A percentile compares a stretch with the other conserved stretches of the same genome.
These are phyloP conservation scores for Botrytis hyacinthi DNA, from an alignment of 2,329 filamentous ascomycete species.

Conservation along the genomic window DNA sequence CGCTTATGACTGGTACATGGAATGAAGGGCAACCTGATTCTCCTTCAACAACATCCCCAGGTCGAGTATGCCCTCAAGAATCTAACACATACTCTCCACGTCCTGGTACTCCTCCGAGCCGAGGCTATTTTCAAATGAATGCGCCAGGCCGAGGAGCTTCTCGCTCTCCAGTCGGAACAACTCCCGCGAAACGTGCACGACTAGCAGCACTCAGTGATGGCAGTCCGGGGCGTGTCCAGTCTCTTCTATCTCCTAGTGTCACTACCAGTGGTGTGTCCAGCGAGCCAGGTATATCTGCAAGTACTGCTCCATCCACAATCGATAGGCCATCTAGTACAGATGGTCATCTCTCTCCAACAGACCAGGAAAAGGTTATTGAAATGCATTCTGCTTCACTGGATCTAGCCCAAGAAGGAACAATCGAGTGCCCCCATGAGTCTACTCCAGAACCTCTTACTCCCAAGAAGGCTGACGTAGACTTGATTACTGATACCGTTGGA, in stretches of 20 bases:
- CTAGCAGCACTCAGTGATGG: constrained; percentile 31
- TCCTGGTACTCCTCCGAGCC: constrained; percentile 8
- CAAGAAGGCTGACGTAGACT: constrained; percentile 48
- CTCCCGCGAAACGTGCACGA: constrained; percentile 35
- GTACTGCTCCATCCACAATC: constrained; percentile 13
- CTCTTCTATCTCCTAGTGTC: constrained; percentile 32
- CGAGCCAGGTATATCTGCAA: constrained; percentile 28
- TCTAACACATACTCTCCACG: constrained; percentile 18
- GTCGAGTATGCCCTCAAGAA: constrained; percentile 24
- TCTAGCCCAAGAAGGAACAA: constrained; percentile 31
- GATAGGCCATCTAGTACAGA: constrained; percentile 29
- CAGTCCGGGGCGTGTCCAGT: constrained; percentile 31
- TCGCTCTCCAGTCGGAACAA: constrained; percentile 24
- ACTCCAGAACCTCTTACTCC: constrained; percentile 21
- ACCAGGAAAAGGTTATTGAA: constrained; percentile 15
- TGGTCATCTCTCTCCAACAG: constrained; percentile 31
- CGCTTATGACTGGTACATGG: constrained; percentile 57
- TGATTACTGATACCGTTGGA: constrained; percentile 88
- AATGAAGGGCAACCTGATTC: constrained; percentile 64
- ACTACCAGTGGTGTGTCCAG: constrained; percentile 23
- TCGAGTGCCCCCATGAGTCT: constrained; percentile 25
- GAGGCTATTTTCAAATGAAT: constrained; percentile 19
- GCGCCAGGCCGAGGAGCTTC: constrained; percentile 25
- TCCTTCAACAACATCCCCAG: constrained; percentile 41
- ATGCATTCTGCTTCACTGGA: constrained; percentile 18